A percentile compares a stretch with the other conserved stretches of the same genome.
Evolutionary conservation across 1,284 basidiomycete genomes (phyloP).

Genomic region (Apiotrichum sp.): DNA sequence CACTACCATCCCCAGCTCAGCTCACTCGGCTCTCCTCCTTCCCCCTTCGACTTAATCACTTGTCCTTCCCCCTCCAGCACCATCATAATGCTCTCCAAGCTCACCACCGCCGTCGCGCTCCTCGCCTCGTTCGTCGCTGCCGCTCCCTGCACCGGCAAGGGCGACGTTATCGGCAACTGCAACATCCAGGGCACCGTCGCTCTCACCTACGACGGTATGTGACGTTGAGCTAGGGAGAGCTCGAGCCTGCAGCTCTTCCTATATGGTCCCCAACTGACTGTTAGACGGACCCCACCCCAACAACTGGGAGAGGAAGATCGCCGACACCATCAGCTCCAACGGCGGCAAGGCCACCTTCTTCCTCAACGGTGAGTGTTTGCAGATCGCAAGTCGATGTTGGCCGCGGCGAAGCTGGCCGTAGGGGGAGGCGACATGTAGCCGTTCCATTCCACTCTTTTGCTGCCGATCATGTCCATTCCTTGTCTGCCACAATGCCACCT

Average conservation of each 20-base stretch:
- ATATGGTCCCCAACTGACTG: no score
- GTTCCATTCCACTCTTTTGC: no score
- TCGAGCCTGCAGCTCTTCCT: no score
- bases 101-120: conserved; percentile 15
- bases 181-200: conserved; percentile 40
- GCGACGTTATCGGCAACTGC: conserved; percentile 37
- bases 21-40: no score
- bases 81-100: conserved; percentile 7
- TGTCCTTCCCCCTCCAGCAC: no score
- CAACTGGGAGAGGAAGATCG: conserved; percentile 48
- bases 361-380: conserved; percentile 47
- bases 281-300: conserved; percentile 50
- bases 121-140: conserved; percentile 15
- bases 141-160: conserved; percentile 12
- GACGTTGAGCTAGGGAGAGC: neutral
- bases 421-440: no score
- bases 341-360: conserved; percentile 56
- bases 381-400: no score
- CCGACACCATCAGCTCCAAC: conserved; percentile 40
- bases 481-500: no score
- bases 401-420: no score
- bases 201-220: conserved; percentile 53
- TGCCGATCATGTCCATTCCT: no score
- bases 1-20: no score
- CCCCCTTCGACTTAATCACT: no score